Percentiles rank a stretch among this genome's conserved stretches.
phyloP scores from a whole-genome alignment of 352 stramenopile genomes.

The Elongisporangium prolatum region DNA sequence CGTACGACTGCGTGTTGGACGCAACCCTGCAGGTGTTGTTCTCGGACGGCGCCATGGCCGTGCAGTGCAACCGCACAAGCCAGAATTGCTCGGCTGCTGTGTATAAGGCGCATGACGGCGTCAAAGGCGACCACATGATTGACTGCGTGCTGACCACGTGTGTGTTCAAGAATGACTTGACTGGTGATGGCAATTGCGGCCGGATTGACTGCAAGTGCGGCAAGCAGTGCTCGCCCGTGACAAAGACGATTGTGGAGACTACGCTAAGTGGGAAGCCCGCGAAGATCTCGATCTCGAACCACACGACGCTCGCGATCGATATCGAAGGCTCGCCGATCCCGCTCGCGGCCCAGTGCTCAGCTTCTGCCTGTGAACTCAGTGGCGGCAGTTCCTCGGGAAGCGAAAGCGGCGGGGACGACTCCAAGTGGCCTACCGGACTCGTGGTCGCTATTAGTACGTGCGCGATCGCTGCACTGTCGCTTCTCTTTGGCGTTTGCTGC shows the following conservation, averaged over 20 bases:
- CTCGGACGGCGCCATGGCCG: conserved; percentile 52
- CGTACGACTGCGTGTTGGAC: conserved; percentile 60
- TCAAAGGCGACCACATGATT: conserved; percentile 55
- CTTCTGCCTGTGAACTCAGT: conserved; percentile 53
- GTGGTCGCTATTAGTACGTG: conserved; percentile 33
- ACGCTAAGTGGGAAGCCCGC: conserved; percentile 62
- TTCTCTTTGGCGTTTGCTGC: conserved; percentile 26
- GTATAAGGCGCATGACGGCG: conserved; percentile 47
- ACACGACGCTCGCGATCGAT: conserved; percentile 45
- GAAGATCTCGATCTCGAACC: conserved; percentile 40
- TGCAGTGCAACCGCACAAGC: conserved; percentile 48
- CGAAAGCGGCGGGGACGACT: conserved; percentile 12
- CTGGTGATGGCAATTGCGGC: conserved; percentile 27
- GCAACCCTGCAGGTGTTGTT: conserved; percentile 56
- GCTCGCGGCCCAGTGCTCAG: conserved; percentile 53
- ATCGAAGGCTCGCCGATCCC: conserved; percentile 72
- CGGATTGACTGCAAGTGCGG: conserved; percentile 67
- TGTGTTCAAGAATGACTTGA: conserved; percentile 22
- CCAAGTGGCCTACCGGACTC: conserved; percentile 18
- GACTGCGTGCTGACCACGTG: conserved; percentile 63
- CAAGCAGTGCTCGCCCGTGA: conserved; percentile 46
- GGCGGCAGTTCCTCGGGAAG: conserved; percentile 21
- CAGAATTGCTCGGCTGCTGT: conserved; percentile 60
- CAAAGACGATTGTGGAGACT: conserved; percentile 61
- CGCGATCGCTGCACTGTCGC: conserved; percentile 14